Percentiles rank a stretch among this genome's conserved stretches.
phyloP scores from a whole-genome alignment of 345 rosid species.

The Anacardium occidentale region DNA sequence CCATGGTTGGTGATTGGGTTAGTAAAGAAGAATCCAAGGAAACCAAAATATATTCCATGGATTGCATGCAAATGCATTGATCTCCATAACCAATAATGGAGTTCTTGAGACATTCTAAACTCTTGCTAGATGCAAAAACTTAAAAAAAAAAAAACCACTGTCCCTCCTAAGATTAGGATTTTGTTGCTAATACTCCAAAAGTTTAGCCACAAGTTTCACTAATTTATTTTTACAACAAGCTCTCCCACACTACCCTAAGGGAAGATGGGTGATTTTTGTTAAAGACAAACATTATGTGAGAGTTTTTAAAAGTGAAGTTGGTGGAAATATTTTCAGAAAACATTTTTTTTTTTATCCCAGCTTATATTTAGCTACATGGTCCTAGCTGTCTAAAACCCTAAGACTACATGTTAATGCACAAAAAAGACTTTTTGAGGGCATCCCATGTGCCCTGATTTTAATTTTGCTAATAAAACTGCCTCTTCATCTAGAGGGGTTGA shows the following conservation, averaged over 20 bases:
- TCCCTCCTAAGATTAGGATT: constrained; percentile 43
- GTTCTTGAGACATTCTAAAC: constrained; percentile 32
- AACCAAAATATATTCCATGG: constrained; percentile 87
- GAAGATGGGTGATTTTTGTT: constrained; percentile 30
- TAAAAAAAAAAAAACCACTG: constrained; percentile 26
- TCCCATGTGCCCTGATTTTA: constrained; percentile 14
- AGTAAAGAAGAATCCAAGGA: constrained; percentile 68
- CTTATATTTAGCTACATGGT: constrained; percentile 34
- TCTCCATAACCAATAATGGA: constrained; percentile 76
- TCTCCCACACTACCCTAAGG: constrained; percentile 56
- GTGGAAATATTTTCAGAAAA: constrained; percentile 28
- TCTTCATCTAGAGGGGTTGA: constrained; percentile 34
- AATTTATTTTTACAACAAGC: constrained; percentile 36
- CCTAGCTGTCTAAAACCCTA: constrained; percentile 58
- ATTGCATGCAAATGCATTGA: constrained; percentile 70
- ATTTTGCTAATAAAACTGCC: constrained; percentile 42
- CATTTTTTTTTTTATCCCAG: constrained; percentile 27
- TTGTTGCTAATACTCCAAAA: constrained; percentile 58
- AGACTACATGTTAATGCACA: constrained; percentile 56
- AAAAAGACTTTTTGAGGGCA: constrained; percentile 18
- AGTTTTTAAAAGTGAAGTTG: constrained; percentile 11
- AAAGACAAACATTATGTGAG: constrained; percentile 20
- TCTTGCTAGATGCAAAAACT: constrained; percentile 38
- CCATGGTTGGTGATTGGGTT: constrained; percentile 67
- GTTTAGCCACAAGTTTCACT: constrained; percentile 43